phyloP scores from a whole-genome alignment of 192 early-diverging fungal genomes.

The Rhizoclosmatium globosum region DNA sequence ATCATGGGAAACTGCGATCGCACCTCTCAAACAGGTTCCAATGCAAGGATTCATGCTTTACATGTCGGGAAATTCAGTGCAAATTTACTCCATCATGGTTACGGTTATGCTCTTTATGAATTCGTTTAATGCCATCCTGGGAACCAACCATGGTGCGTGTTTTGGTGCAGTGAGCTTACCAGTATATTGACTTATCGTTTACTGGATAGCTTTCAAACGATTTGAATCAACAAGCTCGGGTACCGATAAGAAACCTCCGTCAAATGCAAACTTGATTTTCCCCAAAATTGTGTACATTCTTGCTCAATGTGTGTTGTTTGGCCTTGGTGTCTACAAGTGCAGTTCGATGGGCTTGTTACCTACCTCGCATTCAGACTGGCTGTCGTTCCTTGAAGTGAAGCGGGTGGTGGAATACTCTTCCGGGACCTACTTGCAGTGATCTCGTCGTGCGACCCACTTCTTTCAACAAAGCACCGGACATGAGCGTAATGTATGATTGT shows the following conservation, averaged over 20 bases:
- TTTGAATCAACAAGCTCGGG: conserved; percentile 9
- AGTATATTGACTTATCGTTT: background rate
- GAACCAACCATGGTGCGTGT: conserved; percentile 51
- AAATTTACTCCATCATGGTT: conserved; percentile 95
- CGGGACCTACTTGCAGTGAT: background rate
- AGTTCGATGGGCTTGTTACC: conserved; percentile 95
- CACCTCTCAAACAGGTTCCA: conserved; percentile 89
- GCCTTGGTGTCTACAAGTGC: conserved; percentile 91
- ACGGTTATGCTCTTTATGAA: conserved; percentile 96
- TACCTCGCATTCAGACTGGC: conserved; percentile 92
- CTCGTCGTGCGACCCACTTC: background rate
- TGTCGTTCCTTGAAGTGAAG: conserved; percentile 81
- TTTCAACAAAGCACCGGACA: too few relatives aligned
- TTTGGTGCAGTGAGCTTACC: background rate
- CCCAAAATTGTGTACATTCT: conserved; percentile 87
- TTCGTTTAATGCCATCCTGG: conserved; percentile 78
- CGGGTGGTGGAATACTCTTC: conserved; percentile 35
- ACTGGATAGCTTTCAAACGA: conserved; percentile 6
- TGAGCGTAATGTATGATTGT: too few relatives aligned
- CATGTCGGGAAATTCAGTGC: conserved; percentile 97
- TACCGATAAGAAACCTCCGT: background rate
- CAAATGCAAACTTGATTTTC: conserved; percentile 64
- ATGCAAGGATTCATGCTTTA: conserved; percentile 99
- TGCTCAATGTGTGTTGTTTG: conserved; percentile 80
- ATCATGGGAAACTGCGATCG: conserved; percentile 96